These are phyloP conservation scores for Penicillium turbatum DNA, from an alignment of 495 filamentous ascomycete species.

Conservation along the genomic window DNA sequence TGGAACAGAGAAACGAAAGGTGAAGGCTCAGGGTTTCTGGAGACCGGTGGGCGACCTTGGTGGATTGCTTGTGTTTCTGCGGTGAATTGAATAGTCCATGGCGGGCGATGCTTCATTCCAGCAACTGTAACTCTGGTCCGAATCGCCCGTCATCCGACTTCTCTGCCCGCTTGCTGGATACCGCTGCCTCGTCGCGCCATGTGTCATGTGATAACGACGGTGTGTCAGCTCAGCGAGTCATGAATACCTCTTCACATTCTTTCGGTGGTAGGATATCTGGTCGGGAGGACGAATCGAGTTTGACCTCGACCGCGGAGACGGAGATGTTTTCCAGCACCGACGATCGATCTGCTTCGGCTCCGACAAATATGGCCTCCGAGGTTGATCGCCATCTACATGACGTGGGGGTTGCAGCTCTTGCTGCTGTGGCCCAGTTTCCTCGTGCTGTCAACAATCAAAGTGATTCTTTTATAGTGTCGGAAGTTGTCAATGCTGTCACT, in stretches of 20 bases:
- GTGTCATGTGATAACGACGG: constrained; percentile 22
- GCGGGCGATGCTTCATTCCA: constrained; percentile 23
- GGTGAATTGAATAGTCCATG: constrained; percentile 3
- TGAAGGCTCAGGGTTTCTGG: neutral
- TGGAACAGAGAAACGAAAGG: neutral
- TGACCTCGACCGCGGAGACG: constrained; percentile 8
- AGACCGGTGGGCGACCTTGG: neutral
- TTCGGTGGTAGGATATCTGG: constrained; percentile 1
- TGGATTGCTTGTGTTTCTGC: neutral
- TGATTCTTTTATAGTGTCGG: constrained; percentile 19
- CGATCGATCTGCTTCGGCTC: neutral
- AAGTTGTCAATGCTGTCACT: constrained; percentile 33
- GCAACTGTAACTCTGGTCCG: constrained; percentile 6
- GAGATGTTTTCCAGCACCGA: constrained; percentile 1
- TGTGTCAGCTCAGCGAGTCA: constrained; percentile 15
- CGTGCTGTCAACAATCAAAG: constrained; percentile 17
- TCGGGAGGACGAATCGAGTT: constrained; percentile 4
- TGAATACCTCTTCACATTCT: constrained; percentile 18
- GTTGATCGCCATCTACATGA: constrained; percentile 24
- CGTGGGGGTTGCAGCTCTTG: constrained; percentile 32
- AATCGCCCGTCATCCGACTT: constrained; percentile 11
- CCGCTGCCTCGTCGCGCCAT: constrained; percentile 13
- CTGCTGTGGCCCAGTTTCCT: constrained; percentile 35
- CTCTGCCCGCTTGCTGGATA: constrained; percentile 2
- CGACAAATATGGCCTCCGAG: constrained; percentile 9